Percentiles rank a stretch among this genome's conserved stretches.
Conservation (phyloP, 495 filamentous ascomycete species). For the Aspergillus panamensis region DNA sequence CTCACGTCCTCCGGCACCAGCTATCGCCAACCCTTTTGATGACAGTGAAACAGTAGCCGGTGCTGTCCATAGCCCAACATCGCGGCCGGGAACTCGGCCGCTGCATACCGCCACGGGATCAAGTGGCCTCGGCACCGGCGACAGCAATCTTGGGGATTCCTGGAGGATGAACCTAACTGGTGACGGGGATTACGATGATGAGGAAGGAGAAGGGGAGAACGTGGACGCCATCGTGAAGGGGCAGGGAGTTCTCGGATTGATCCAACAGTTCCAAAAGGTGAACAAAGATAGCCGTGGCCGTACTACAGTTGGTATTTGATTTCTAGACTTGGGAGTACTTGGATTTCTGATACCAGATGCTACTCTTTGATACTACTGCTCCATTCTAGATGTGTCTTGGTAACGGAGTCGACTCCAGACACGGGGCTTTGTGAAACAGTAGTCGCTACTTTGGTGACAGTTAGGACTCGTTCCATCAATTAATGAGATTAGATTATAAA, state of each 20-base stretch:
- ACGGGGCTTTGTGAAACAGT: too few relatives aligned
- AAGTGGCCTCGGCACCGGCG: conserved; percentile 47
- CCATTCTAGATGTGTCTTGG: too few relatives aligned
- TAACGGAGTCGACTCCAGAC: too few relatives aligned
- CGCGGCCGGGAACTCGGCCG: conserved; percentile 19
- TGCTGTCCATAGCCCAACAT: conserved; percentile 25
- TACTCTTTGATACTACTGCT: too few relatives aligned
- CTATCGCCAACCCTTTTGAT: conserved; percentile 38
- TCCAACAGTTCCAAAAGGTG: conserved; percentile 87
- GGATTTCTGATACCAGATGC: too few relatives aligned
- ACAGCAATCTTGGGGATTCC: conserved; percentile 60
- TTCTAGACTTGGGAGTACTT: not conserved
- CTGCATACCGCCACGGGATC: conserved; percentile 29
- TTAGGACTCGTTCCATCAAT: too few relatives aligned
- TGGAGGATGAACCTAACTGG: conserved; percentile 59
- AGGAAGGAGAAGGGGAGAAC: conserved; percentile 48
- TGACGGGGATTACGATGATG: conserved; percentile 42
- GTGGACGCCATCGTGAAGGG: conserved; percentile 47
- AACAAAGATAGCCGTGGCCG: conserved; percentile 61
- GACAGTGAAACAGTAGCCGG: conserved; percentile 36
- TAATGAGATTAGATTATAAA: too few relatives aligned
- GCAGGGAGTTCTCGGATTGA: conserved; percentile 70
- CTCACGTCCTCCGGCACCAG: conserved; percentile 32
- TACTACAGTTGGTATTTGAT: conserved; percentile 36
- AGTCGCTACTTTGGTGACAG: too few relatives aligned